phyloP scores from a whole-genome alignment of 352 stramenopile species.

The Globisporangium okanoganense region DNA sequence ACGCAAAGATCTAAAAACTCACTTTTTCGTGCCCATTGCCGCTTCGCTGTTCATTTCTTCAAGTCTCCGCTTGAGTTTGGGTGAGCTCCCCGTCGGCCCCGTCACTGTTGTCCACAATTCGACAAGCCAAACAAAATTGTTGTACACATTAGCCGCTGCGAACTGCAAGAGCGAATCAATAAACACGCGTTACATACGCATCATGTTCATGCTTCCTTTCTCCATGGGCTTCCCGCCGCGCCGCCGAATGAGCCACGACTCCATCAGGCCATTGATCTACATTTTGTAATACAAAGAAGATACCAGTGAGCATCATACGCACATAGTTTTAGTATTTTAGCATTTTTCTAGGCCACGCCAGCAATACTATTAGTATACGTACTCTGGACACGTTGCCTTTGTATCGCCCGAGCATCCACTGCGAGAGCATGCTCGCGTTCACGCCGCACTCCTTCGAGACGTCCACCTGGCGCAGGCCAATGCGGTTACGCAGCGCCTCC shows the following conservation, averaged over 20 bases:
- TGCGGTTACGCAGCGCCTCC: conserved; percentile 63
- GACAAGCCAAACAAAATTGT: not conserved
- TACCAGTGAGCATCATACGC: not conserved
- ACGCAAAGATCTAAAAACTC: not conserved
- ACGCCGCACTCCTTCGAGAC: conserved; percentile 84
- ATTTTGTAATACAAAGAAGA: not conserved
- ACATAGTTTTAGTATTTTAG: not conserved
- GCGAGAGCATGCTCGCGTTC: conserved; percentile 83
- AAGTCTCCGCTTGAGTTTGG: conserved; percentile 65
- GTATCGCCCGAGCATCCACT: conserved; percentile 85
- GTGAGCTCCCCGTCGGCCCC: conserved; percentile 47
- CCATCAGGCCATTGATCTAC: conserved; percentile 84
- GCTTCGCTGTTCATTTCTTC: conserved; percentile 51
- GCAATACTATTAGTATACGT: conserved; percentile 9
- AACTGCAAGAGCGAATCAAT: not conserved
- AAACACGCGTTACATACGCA: conserved; percentile 4
- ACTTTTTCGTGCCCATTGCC: conserved; percentile 37
- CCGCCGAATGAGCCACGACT: conserved; percentile 80
- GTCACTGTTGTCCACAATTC: conserved; percentile 26
- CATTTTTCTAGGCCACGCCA: not conserved
- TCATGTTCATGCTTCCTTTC: conserved; percentile 58
- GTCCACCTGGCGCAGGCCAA: conserved; percentile 75
- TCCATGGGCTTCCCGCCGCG: conserved; percentile 79
- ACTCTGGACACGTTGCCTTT: conserved; percentile 80
- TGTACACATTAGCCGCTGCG: not conserved